Percentiles rank a stretch among this genome's conserved stretches.
phyloP scores from a whole-genome alignment of 2,329 filamentous ascomycete genomes.

The Hypocreales sp. region DNA sequence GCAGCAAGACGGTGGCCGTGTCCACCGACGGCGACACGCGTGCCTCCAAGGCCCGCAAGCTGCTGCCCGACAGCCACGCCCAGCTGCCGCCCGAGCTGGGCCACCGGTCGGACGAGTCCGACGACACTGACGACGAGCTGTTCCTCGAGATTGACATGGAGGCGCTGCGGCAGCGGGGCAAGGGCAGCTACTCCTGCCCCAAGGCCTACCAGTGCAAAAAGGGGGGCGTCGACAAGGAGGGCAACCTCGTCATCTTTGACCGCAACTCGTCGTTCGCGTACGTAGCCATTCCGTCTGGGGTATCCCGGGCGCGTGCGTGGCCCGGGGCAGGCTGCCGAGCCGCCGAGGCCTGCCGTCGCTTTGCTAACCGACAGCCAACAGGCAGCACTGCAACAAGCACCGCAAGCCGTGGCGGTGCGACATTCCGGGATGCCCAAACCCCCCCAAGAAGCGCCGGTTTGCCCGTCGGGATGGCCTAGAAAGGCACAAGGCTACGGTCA shows the following conservation, averaged over 20 bases:
- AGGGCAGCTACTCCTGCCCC: conserved; percentile 21
- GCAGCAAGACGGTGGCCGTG: conserved; percentile 4
- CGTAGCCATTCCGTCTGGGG: too few species aligned
- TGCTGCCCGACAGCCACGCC: conserved; percentile 7
- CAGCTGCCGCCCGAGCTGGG: conserved; percentile 4
- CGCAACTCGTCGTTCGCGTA: conserved; percentile 26
- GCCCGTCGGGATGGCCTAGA: conserved; percentile 25
- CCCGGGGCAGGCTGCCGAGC: too few species aligned
- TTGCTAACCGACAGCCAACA: conserved; percentile 6
- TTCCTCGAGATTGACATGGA: conserved; percentile 22
- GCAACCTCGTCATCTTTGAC: conserved; percentile 21
- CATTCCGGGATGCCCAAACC: conserved; percentile 22
- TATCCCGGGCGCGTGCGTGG: too few species aligned
- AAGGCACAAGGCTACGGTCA: conserved; percentile 23
- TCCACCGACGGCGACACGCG: conserved; percentile 8
- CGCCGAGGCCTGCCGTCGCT: too few species aligned
- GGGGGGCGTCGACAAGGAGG: conserved; percentile 22
- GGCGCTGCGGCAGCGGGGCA: conserved; percentile 21
- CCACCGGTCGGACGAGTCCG: conserved; percentile 11
- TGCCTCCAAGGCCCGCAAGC: conserved; percentile 8
- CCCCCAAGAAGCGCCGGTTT: conserved; percentile 23
- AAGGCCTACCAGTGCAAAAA: conserved; percentile 20
- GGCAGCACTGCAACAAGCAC: conserved; percentile 27
- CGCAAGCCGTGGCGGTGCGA: conserved; percentile 25
- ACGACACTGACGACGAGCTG: conserved; percentile 18